Evolutionary conservation across 805 yeast genomes (phyloP).

Genomic region (Ogataea siamensis): DNA sequence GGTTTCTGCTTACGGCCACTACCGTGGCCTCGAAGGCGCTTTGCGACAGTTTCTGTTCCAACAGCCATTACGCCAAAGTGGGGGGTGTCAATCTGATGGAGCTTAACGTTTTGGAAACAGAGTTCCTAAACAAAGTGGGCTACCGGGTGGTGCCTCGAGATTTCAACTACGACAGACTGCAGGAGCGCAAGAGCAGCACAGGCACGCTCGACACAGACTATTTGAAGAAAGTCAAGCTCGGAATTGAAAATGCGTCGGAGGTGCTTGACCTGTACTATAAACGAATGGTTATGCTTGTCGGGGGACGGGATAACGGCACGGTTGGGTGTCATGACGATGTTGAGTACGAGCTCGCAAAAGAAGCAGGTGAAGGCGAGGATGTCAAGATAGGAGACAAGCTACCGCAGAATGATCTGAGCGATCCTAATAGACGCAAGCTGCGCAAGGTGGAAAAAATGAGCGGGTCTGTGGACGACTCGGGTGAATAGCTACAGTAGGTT

Average conservation of each 20-base stretch:
- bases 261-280: slow-evolving; percentile 47
- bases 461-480: not conserved
- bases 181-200: slow-evolving; percentile 25
- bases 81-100: slow-evolving; percentile 89
- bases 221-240: slow-evolving; percentile 22
- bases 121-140: slow-evolving; percentile 74
- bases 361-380: not conserved
- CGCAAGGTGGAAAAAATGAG: slow-evolving; percentile 4
- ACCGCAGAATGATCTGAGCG: not conserved
- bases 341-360: slow-evolving; percentile 11
- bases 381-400: not conserved
- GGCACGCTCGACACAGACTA: slow-evolving; percentile 34
- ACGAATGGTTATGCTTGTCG: slow-evolving; percentile 50
- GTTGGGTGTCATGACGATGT: slow-evolving; percentile 32
- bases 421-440: slow-evolving; percentile 1
- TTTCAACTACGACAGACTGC: slow-evolving; percentile 35
- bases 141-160: slow-evolving; percentile 70
- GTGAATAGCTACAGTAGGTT: not conserved
- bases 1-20: slow-evolving; percentile 86
- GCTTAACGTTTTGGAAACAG: slow-evolving; percentile 82
- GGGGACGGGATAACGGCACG: slow-evolving; percentile 25
- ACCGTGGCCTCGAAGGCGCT: slow-evolving; percentile 87
- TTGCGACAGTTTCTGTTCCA: slow-evolving; percentile 92
- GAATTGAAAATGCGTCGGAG: slow-evolving; percentile 36
- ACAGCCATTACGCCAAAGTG: slow-evolving; percentile 90